Evolutionary conservation across 345 rosid species (phyloP).

Genomic region (Eucalyptus virginea): DNA sequence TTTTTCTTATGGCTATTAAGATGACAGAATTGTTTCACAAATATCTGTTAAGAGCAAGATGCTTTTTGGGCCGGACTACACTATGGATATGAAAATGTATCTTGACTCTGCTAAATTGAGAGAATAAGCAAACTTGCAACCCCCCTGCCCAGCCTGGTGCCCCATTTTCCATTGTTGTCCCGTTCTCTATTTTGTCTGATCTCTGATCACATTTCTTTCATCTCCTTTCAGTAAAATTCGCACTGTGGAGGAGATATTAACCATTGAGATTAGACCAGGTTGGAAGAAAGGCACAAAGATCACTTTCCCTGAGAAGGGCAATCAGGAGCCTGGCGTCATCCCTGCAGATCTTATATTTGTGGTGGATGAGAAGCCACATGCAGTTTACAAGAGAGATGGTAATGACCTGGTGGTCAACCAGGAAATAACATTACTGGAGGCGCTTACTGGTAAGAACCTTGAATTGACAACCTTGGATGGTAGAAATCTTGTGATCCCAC

Average conservation of each 20-base stretch:
- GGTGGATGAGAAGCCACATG: slow-evolving; percentile 83
- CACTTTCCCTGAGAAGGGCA: slow-evolving; percentile 83
- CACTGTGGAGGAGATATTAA: slow-evolving; percentile 62
- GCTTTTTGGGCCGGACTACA: background rate
- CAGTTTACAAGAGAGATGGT: slow-evolving; percentile 69
- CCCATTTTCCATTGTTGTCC: background rate
- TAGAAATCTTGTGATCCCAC: slow-evolving; percentile 55
- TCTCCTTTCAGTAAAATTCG: slow-evolving; percentile 37
- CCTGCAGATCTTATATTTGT: slow-evolving; percentile 78
- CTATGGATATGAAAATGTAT: background rate
- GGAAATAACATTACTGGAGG: slow-evolving; percentile 79
- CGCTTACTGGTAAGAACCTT: slow-evolving; percentile 74
- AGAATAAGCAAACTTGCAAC: background rate
- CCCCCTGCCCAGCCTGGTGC: background rate
- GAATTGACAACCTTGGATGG: slow-evolving; percentile 62
- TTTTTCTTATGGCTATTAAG: background rate
- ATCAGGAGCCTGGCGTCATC: slow-evolving; percentile 65
- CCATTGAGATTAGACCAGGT: slow-evolving; percentile 85
- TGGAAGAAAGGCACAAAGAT: slow-evolving; percentile 98
- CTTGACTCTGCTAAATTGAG: background rate
- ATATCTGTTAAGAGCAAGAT: background rate
- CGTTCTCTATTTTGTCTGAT: background rate
- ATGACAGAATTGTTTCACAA: background rate
- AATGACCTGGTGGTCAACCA: slow-evolving; percentile 62
- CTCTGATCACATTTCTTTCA: background rate